Conservation (phyloP, 139 green algal species). For the Volvox africanus region DNA sequence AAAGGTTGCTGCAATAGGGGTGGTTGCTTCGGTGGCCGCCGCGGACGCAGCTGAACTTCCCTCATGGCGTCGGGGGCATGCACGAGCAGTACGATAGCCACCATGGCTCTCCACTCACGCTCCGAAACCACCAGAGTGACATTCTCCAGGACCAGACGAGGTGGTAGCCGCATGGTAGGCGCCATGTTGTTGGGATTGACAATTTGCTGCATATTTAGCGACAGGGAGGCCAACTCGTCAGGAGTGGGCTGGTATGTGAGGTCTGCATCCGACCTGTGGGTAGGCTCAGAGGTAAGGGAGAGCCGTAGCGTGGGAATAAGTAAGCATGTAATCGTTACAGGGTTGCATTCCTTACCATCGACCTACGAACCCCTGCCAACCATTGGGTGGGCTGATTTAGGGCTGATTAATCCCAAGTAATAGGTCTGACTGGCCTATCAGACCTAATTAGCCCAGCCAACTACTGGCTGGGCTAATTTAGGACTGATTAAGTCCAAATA, state of each 20-base stretch:
- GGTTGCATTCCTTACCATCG: too few relatives aligned
- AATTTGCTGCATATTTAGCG: neutral
- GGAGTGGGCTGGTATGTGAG: too few relatives aligned
- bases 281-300: neutral
- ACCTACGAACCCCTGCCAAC: too few relatives aligned
- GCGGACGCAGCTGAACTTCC: neutral
- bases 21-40: neutral
- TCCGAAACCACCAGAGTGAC: constrained; percentile 19
- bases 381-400: too few relatives aligned
- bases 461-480: too few relatives aligned
- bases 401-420: too few relatives aligned
- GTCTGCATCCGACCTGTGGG: neutral
- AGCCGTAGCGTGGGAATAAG: too few relatives aligned
- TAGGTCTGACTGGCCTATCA: too few relatives aligned
- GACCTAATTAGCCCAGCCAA: too few relatives aligned
- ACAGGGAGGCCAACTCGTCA: too few relatives aligned
- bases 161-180: neutral
- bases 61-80: neutral
- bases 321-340: too few relatives aligned
- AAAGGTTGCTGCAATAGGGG: neutral
- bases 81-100: neutral
- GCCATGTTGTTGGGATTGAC: neutral
- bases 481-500: too few relatives aligned
- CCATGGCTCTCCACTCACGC: neutral
- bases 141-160: neutral